Base-by-base conservation (phyloP, 2,329 filamentous ascomycete genomes). In the Neobulgaria alba region DNA sequence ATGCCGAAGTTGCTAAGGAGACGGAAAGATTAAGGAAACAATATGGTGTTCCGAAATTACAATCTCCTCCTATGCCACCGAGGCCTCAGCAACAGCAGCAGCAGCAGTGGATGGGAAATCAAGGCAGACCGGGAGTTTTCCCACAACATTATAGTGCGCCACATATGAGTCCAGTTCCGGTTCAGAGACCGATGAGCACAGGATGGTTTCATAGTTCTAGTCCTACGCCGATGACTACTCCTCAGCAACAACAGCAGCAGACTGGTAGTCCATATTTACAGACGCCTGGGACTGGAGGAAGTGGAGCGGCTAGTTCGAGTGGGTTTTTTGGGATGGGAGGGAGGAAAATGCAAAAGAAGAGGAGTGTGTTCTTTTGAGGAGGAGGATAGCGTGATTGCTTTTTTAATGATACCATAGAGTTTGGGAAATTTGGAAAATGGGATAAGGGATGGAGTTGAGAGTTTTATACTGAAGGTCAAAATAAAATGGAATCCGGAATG, bases 21-120 rank as follows among this genome's bases (percentile, higher is more conserved):
- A 96, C 92, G 1, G 86, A 92, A 59, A 73, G 88, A 1, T 67
- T 98, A 26, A 68, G 76, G 16, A 75, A 68, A 50, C 61, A 81
- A 52, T 89, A 85, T 53, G 83, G 84, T 8, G 53, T 60, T 14
- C 36, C 40, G 3, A 45, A 37, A 9, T 19, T 35, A 14, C 17
- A 21, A 8, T 33, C 19, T 4, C 46, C 50, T n/a, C 42, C 48
- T 10, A 36, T 44, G 15, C 45, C 47, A 10, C 39, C 42, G 15
- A 43, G 44, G 18, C 49, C 46, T 26, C 51, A 49, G 5, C 43
- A 44, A 10, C 42, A 40, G 3, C 37, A 43, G 38, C 35, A 14
- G 45, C 41, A 18, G 14, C 21, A 10, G 21, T 26, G n/a, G 15
- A 20, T 14, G 18, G 16, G 10, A n/a, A 36, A 26, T 15, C 33